Evolutionary conservation across 1,284 basidiomycete species (phyloP).

Genomic region (Cutaneotrichosporon mucoides): DNA sequence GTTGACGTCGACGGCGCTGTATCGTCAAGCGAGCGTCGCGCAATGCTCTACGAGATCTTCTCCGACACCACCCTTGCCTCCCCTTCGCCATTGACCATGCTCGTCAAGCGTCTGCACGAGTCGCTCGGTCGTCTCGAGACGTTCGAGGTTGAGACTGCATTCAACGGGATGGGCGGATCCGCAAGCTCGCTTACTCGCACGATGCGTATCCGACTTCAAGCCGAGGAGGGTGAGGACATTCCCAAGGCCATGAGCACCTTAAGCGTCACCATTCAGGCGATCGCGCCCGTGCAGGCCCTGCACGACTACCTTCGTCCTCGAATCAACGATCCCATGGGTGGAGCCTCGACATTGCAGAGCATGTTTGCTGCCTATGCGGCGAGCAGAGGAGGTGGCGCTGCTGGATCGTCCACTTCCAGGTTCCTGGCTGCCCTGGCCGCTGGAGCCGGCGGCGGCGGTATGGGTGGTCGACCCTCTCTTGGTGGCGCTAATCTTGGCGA

Average conservation of each 20-base stretch:
- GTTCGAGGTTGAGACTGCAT: conserved; percentile 86
- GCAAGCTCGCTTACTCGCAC: conserved; percentile 26
- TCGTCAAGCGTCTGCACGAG: conserved; percentile 93
- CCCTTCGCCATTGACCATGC: conserved; percentile 63
- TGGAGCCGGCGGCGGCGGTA: conserved; percentile 31
- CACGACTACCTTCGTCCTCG: conserved; percentile 90
- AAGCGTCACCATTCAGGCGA: conserved; percentile 91
- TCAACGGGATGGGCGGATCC: conserved; percentile 29
- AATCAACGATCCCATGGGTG: conserved; percentile 67
- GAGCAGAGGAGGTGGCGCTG: conserved; percentile 17
- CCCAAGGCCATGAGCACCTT: conserved; percentile 81
- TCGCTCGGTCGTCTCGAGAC: conserved; percentile 85
- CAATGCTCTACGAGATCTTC: conserved; percentile 70
- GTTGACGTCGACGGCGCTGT: conserved; percentile 62
- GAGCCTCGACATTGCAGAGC: conserved; percentile 59
- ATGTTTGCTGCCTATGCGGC: conserved; percentile 85
- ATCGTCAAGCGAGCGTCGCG: conserved; percentile 56
- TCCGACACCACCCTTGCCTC: conserved; percentile 55
- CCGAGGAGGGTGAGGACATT: conserved; percentile 78
- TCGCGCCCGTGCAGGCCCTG: conserved; percentile 90
- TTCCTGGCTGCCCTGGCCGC: conserved; percentile 53
- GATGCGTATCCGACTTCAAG: conserved; percentile 76
- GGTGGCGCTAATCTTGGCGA: background rate
- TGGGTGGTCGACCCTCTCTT: conserved; percentile 20
- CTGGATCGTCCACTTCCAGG: conserved; percentile 49